Evolutionary conservation across 225 moss, liverwort and hornwort species (phyloP).

Genomic region (Sphagnum tenellum): DNA sequence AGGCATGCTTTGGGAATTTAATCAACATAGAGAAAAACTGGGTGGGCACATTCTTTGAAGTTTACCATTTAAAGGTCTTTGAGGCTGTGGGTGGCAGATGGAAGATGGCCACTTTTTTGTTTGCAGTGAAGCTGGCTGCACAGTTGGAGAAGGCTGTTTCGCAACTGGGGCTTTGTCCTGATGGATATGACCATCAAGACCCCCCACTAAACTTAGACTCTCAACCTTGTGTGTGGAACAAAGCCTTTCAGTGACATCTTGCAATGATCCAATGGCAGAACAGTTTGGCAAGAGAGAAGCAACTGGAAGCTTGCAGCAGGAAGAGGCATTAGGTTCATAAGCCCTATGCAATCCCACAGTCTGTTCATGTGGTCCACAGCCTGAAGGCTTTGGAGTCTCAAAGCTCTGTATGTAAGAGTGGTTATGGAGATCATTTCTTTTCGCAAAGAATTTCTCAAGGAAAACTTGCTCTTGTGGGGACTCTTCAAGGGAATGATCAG

Average conservation of each 20-base stretch:
- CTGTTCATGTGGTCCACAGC: background rate
- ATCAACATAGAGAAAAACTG: no score
- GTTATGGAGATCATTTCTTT: background rate
- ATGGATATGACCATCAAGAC: background rate
- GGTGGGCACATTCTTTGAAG: no score
- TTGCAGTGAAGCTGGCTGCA: background rate
- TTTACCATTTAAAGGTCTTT: conserved; percentile 4
- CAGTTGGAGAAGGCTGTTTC: background rate
- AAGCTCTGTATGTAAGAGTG: conserved; percentile 1
- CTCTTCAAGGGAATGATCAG: background rate
- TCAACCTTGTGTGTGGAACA: no score
- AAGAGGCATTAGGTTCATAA: conserved; percentile 1
- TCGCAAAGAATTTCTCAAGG: conserved; percentile 7
- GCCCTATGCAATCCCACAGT: background rate
- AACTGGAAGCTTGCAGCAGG: conserved; percentile 1
- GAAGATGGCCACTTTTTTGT: background rate
- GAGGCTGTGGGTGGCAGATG: conserved; percentile 1
- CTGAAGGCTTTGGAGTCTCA: background rate
- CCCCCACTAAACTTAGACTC: background rate
- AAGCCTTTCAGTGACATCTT: no score
- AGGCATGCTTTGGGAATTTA: no score
- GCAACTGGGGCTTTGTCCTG: background rate
- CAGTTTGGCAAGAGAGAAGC: conserved; percentile 1
- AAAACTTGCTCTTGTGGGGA: conserved; percentile 5
- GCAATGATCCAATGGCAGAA: no score